Conservation (phyloP, 2,329 filamentous ascomycete genomes). For the Coniochaeta prunicola region DNA sequence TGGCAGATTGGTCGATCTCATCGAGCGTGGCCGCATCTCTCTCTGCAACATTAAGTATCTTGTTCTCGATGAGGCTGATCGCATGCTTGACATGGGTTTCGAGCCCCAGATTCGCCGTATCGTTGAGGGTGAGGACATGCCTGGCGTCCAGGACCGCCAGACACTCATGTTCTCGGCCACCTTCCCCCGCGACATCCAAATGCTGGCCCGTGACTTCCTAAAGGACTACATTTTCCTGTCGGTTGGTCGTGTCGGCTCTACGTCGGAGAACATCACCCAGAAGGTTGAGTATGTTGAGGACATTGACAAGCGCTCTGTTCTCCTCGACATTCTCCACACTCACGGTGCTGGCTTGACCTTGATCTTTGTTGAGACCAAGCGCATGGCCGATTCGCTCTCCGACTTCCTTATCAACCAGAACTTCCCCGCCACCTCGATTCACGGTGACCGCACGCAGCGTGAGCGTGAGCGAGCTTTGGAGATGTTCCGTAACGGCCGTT, state of each 20-base stretch:
- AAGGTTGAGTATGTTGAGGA: conserved; percentile 97
- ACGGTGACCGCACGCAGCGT: conserved; percentile 96
- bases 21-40: conserved; percentile 97
- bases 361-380: conserved; percentile 99
- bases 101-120: conserved; percentile 99
- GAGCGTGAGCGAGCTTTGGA: conserved; percentile 97
- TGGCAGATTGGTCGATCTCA: conserved; percentile 93
- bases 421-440: conserved; percentile 97
- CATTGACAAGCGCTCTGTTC: conserved; percentile 91
- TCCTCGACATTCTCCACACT: conserved; percentile 95
- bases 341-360: conserved; percentile 82
- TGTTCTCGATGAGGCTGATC: conserved; percentile 97
- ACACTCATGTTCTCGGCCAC: conserved; percentile 99
- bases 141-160: conserved; percentile 71
- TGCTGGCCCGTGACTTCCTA: conserved; percentile 96
- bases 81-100: conserved; percentile 99
- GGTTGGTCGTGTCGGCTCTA: conserved; percentile 95
- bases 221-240: conserved; percentile 99
- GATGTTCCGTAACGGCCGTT: conserved; percentile 93
- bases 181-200: conserved; percentile 98
- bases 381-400: conserved; percentile 95
- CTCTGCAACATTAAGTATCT: conserved; percentile 99
- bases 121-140: conserved; percentile 98
- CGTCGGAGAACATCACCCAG: conserved; percentile 99
- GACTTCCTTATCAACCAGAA: conserved; percentile 98